Percentiles rank a stretch among this genome's conserved stretches.
Evolutionary conservation across 2,329 filamentous ascomycete genomes (phyloP).

Genomic region (Aspergillus carbonarius): DNA sequence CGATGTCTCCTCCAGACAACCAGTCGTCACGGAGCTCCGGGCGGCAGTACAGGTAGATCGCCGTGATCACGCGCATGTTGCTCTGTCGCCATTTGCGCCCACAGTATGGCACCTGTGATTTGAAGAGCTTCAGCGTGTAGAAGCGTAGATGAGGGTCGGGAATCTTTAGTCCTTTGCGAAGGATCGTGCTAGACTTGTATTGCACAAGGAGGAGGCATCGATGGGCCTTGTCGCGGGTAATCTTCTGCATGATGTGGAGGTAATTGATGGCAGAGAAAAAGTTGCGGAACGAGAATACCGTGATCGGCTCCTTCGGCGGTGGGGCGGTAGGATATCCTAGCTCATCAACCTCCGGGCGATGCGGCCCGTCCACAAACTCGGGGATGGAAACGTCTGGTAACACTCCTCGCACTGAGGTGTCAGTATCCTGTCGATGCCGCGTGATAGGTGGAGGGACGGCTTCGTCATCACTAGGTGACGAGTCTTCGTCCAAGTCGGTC

Average conservation of each 20-base stretch:
- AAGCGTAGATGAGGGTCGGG: constrained; percentile 83
- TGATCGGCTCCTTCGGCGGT: constrained; percentile 70
- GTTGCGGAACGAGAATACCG: constrained; percentile 86
- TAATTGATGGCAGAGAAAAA: constrained; percentile 96
- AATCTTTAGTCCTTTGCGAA: constrained; percentile 87
- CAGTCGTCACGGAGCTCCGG: constrained; percentile 94
- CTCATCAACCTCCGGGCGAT: constrained; percentile 71
- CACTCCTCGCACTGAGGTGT: constrained; percentile 24
- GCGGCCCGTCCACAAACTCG: constrained; percentile 26
- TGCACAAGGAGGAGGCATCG: constrained; percentile 89
- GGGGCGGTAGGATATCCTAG: constrained; percentile 74
- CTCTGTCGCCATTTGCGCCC: constrained; percentile 96
- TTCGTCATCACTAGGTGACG: constrained; percentile 59
- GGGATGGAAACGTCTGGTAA: constrained; percentile 27
- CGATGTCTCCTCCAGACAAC: constrained; percentile 84
- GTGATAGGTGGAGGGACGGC: constrained; percentile 80
- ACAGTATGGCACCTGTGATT: constrained; percentile 97
- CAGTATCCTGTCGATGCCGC: constrained; percentile 50
- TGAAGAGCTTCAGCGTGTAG: constrained; percentile 97
- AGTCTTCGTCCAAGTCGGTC: constrained; percentile 36
- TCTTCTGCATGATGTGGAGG: constrained; percentile 93
- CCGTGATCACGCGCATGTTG: constrained; percentile 98
- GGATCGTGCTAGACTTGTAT: constrained; percentile 90
- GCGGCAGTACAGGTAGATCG: constrained; percentile 89
- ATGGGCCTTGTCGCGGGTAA: constrained; percentile 93